Evolutionary conservation across 2,329 filamentous ascomycete genomes (phyloP), one percentile per base, ranked within the genome.

Genomic region (Arthrocladium fulminans): DNA sequence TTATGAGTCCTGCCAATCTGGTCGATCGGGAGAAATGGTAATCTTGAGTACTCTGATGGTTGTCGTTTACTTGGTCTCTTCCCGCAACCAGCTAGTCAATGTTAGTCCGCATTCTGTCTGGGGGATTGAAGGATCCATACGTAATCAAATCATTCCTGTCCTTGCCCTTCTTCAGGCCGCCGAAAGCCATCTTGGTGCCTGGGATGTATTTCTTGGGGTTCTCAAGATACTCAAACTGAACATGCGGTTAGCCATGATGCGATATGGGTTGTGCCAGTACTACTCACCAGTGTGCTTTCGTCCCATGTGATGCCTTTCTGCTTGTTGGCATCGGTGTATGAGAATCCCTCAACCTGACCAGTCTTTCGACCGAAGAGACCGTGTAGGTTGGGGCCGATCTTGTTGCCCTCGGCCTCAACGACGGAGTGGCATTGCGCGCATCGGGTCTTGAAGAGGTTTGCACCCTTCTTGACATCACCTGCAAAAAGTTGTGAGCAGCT

Each of bases 141-240:
- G 88, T 88, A 81, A 98, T 95, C 65, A 98, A 79, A 74, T 98
- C 90, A 72, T 97, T 95, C 72, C 92, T 82, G 78, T 97, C 92
- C 86, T 97, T 97, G 68, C 82, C 81, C 87, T 98, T 98, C 89
- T 98, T 98, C 68, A 98, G 81, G 72, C 92, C 92, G 76, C 92
- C 92, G 70, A 97, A 98, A 65, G 92, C 92, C 92, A 98, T 98
- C 88, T 97, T 98, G 77, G 92, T 98, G 63, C 92, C 92, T 62
- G 92, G 92, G 59, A 98, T 96, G 83, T 89, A 98, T 81, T 97
- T 97, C 85, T 98, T 98, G 76, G 92, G 92, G 85, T 97, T 97
- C 82, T 98, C 92, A 66, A 98, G 89, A 83, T 98, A 98, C 60
- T 83, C 80, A 75, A 95, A 97, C 86, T 89, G 57, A 15, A 24